A percentile compares a stretch with the other conserved stretches of the same genome.
Conservation (phyloP, 2,329 filamentous ascomycete species). For the Ophiocordyceps polyrhachis-furcata region DNA sequence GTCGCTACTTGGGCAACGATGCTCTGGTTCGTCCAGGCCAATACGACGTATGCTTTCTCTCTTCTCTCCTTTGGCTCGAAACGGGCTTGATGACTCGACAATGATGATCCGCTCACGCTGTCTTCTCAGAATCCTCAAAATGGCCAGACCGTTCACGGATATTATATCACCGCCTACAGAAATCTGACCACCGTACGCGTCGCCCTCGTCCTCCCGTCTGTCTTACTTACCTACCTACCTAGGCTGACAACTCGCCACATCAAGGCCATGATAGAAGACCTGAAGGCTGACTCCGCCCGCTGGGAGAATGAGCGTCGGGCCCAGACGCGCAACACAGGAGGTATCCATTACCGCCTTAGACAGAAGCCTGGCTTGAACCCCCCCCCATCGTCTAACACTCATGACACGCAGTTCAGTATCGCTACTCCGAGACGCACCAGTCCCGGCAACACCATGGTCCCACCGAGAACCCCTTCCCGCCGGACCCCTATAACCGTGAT, state of each 20-base stretch:
- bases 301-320: conserved; percentile 42
- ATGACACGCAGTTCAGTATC: conserved; percentile 33
- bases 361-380: conserved; percentile 25
- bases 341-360: conserved; percentile 33
- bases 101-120: neutral
- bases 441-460: conserved; percentile 30
- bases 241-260: neutral
- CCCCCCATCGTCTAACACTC: conserved; percentile 36
- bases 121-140: conserved; percentile 29
- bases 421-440: conserved; percentile 32
- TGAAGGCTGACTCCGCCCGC: conserved; percentile 41
- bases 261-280: conserved; percentile 43
- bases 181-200: conserved; percentile 56
- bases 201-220: too few relatives aligned
- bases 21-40: conserved; percentile 58
- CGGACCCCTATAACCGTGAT: conserved; percentile 21
- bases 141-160: conserved; percentile 47
- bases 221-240: neutral
- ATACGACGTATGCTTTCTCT: conserved; percentile 39
- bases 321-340: conserved; percentile 36
- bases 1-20: conserved; percentile 68
- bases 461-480: conserved; percentile 17
- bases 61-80: neutral
- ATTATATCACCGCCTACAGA: conserved; percentile 62
- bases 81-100: too few relatives aligned